phyloP scores from a whole-genome alignment of 2,329 filamentous ascomycete genomes.

The Pseudopyricularia cyperi region DNA sequence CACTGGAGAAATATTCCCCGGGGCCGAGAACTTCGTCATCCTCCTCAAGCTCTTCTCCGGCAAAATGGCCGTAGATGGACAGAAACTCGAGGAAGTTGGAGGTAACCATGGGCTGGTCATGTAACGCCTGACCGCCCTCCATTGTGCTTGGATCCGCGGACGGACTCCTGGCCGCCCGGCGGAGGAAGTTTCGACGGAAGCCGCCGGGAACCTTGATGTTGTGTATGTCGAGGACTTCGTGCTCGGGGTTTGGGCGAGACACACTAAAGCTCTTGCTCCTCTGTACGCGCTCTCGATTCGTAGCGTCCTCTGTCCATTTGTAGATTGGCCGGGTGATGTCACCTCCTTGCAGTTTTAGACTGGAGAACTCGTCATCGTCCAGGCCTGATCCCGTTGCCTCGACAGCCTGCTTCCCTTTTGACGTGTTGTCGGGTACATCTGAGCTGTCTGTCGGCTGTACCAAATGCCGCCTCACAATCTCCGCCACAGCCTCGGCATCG shows the following conservation, averaged over 20 bases:
- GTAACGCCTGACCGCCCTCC: constrained; percentile 1
- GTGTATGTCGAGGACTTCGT: constrained; percentile 71
- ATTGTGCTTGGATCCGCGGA: constrained; percentile 24
- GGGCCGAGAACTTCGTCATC: constrained; percentile 81
- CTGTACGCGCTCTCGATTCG: constrained; percentile 40
- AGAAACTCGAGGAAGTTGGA: constrained; percentile 93
- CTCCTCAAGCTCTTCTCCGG: constrained; percentile 91
- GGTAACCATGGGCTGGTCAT: constrained; percentile 52
- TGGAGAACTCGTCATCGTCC: constrained; percentile 79
- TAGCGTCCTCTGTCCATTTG: constrained; percentile 87
- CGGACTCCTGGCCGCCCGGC: constrained; percentile 58
- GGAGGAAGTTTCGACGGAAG: constrained; percentile 80
- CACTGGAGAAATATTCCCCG: constrained; percentile 84
- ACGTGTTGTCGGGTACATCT: constrained; percentile 34
- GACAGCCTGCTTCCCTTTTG: constrained; percentile 41
- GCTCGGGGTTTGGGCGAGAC: constrained; percentile 64
- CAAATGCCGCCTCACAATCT: constrained; percentile 81
- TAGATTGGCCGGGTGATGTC: constrained; percentile 94
- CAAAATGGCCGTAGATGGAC: constrained; percentile 92
- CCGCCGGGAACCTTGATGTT: constrained; percentile 89
- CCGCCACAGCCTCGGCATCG: constrained; percentile 66
- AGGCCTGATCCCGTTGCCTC: constrained; percentile 16
- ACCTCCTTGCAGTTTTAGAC: constrained; percentile 81
- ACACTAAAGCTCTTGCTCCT: constrained; percentile 83
- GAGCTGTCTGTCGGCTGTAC: constrained; percentile 52